Evolutionary conservation across 2,329 filamentous ascomycete species (phyloP), one percentile per base, ranked within the genome.

Genomic region (Penicillium sp.): DNA sequence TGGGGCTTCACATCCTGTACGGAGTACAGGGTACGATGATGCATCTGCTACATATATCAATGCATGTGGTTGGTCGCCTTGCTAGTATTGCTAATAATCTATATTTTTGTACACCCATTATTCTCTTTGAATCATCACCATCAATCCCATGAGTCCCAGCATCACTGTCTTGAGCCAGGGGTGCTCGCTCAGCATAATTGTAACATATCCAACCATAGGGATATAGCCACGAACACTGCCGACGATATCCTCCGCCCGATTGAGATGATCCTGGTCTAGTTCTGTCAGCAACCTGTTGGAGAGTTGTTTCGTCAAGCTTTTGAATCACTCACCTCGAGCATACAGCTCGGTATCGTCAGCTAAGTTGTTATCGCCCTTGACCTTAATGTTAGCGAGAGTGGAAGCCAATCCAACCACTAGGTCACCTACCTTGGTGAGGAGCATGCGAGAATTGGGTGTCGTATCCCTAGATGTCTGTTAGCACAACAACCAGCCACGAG

Each of bases 151-250:
- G 47, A 97, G 82, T 1, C 90, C 93, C 67, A 99, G 74, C 86
- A 97, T 90, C 26, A 87, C 93, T 40, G 90, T 95, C 83, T 99
- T 99, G 65, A 97, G 74, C 93, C 93, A 97, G 6, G 94, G 94
- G 71, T 99, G 87, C 73, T 99, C 94, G 59, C 90, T 94, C 59
- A 99, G 79, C 74, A 97, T 79, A 65, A 99, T 99, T 1, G 94
- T 99, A 42, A 97, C 92, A 70, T 97, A 97, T 62, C 94, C 94
- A 13, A 97, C 91, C 67, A 94, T 95, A 0, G 94, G 94, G 53
- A 97, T 86, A 72, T 95, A 99, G 35, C 84, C 94, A 10, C 94
- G 80, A 7, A 97, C 94, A 63, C 89, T 96, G 42, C 94, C 94
- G 53, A 99, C 90, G 52, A 99, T 92, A 70, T 97, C 93, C 69